These are phyloP conservation scores for Alternaria gansuensis DNA, from an alignment of 2,329 filamentous ascomycete species.

Conservation along the genomic window DNA sequence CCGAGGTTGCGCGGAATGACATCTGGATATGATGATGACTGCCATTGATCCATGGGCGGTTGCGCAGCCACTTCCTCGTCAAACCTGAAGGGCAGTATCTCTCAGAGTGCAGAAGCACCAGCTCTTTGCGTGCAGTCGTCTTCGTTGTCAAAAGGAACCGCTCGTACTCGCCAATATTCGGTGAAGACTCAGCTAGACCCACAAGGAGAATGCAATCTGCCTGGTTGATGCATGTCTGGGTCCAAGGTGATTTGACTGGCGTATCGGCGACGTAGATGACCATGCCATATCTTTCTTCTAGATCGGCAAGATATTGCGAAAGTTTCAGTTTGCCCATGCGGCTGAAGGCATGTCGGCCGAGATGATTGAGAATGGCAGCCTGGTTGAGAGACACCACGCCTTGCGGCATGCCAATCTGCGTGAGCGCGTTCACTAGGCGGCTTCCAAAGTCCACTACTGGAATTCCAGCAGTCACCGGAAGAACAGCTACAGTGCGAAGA, in stretches of 20 bases:
- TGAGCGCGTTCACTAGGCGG: conserved; percentile 83
- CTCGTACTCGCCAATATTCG: conserved; percentile 94
- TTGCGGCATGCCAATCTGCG: conserved; percentile 87
- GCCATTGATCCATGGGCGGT: conserved; percentile 97
- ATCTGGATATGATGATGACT: conserved; percentile 98
- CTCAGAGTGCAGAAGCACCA: conserved; percentile 89
- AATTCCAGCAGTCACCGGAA: conserved; percentile 89
- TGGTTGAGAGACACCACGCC: conserved; percentile 94
- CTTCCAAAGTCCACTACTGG: conserved; percentile 96
- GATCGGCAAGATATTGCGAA: conserved; percentile 92
- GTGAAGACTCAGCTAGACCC: conserved; percentile 87
- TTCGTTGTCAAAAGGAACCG: conserved; percentile 96
- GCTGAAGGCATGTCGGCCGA: conserved; percentile 95
- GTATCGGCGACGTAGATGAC: conserved; percentile 97
- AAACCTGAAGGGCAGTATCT: conserved; percentile 85
- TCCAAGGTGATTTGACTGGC: conserved; percentile 97
- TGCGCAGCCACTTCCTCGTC: conserved; percentile 85
- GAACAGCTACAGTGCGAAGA: conserved; percentile 86
- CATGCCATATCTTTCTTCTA: conserved; percentile 96
- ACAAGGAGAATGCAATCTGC: conserved; percentile 96
- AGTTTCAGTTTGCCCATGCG: conserved; percentile 97
- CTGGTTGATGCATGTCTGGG: conserved; percentile 95
- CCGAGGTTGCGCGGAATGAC: conserved; percentile 78
- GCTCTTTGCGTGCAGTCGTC: conserved; percentile 90
- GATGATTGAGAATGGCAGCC: conserved; percentile 89